Base-by-base conservation (phyloP, 2,329 filamentous ascomycete species). In the Paecilomyces dactylethromorphus region DNA sequence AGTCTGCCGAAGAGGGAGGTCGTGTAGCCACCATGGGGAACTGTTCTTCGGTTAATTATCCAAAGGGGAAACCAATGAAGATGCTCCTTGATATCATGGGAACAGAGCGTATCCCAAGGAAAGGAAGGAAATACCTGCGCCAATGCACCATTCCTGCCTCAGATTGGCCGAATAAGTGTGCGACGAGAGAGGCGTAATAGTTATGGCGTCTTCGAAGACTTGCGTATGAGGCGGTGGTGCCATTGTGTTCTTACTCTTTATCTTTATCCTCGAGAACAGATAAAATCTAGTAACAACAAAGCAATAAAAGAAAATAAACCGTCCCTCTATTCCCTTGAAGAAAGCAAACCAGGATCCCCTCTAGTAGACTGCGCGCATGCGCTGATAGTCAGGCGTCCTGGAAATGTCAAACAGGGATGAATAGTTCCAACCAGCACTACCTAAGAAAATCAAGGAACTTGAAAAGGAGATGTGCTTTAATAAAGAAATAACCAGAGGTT, bases 11-110 rank as follows among this genome's bases (percentile, higher is more conserved):
- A 80, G 54, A 82, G 78, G 0, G 85, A 80, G 10, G 87, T 86
- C 15, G 89, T 83, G 65, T 87, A 88, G 59, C 88, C 88, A 56
- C 88, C 88, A 70, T 91, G 86, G 5, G 87, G 87, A 12, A 90
- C 88, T 87, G 56, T 56, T 32, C 53, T 55, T 65, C 59, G 60
- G 56, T 60, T 58, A 59, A 31, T 51, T 29, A 29, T 29, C 26
- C 26, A 29, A 6, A 29, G 26, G 3, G 26, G 7, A 29, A 29
- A 1, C 7, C 4, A 7, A 29, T 29, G 26, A 29, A 7, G 7
- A 3, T 7, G 7, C 26, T 29, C 26, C 26, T 29, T 29, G 26
- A 29, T 29, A 3, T 5, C 24, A 5, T 26, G 13, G n/a, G 49
- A 18, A 55, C 10, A 35, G 24, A 26, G 26, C 7, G 18, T 3